Evolutionary conservation across 1,284 basidiomycete genomes (phyloP), one percentile per base, ranked within the genome.

Genomic region (Cutaneotrichosporon spelunceum): DNA sequence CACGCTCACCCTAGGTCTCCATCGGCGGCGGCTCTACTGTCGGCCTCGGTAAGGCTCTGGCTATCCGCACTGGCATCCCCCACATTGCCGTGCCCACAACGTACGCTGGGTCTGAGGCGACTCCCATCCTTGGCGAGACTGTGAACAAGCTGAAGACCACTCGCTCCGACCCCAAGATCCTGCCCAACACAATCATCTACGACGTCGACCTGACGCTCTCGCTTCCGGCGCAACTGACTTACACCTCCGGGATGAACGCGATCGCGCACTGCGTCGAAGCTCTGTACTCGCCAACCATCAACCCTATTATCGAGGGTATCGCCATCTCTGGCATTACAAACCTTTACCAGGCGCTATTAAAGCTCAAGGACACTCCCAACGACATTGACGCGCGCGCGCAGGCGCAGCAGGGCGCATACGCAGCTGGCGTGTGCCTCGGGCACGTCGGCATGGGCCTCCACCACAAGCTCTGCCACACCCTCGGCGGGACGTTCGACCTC

Each of bases 31-130:
- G 82, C 0, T 81, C 79, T 3, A 80, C 81, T 2, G 80, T 78
- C 39, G 82, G 81, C 0, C 70, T 82, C 16, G 80, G 76, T 34
- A 82, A 83, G 70, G 81, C 81, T 5, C 76, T 82, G 30, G 78
- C 81, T 16, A 69, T 82, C 24, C 72, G 74, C 44, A 78, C 77
- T 21, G 77, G 79, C 59, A 70, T 81, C 53, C 78, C 78, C 26
- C 81, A 83, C 64, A 81, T 83, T 33, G 80, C 80, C 24, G 73
- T 83, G 11, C 81, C 82, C 19, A 82, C 81, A 1, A 81, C 81
- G 21, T 83, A 82, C 59, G 78, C 82, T 11, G 82, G 81, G 0
- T 81, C 78, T 3, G 82, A 83, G 69, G 73, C 74, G 45, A 83
- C 82, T 2, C 73, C 81, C 8, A 78, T 83, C 55, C 76, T 82